Percentiles rank a stretch among this genome's conserved stretches.
Evolutionary conservation across 169 alveolate species (phyloP).

Genomic region (Eimeria mitis): DNA sequence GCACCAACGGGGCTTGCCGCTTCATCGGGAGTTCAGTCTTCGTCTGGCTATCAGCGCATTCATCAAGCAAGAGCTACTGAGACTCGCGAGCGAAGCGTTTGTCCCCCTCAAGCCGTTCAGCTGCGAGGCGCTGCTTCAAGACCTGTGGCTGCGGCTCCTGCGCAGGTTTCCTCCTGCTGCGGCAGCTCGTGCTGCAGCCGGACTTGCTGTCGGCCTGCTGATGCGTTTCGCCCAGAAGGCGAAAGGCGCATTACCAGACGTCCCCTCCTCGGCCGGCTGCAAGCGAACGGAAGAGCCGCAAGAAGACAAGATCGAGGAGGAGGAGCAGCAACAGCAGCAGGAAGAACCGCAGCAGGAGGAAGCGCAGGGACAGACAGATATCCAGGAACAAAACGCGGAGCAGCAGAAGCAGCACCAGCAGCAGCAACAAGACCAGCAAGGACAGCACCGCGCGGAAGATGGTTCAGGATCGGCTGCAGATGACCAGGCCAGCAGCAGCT

Average conservation of each 20-base stretch:
- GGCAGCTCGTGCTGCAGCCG: slow-evolving; percentile 71
- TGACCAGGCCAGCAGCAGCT: slow-evolving; percentile 15
- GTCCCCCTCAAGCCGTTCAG: slow-evolving; percentile 19
- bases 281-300: not conserved
- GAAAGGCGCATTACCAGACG: slow-evolving; percentile 37
- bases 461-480: not conserved
- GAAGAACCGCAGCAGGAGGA: not conserved
- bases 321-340: slow-evolving; percentile 7
- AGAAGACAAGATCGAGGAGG: not conserved
- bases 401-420: slow-evolving; percentile 15
- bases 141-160: slow-evolving; percentile 18
- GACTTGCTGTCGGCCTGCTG: slow-evolving; percentile 54
- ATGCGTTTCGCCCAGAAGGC: slow-evolving; percentile 69
- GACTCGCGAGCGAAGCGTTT: not conserved
- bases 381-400: not conserved
- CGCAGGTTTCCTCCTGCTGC: slow-evolving; percentile 48
- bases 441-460: not conserved
- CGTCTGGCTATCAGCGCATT: slow-evolving; percentile 52
- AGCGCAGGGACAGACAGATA: not conserved
- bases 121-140: slow-evolving; percentile 21
- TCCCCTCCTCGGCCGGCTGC: slow-evolving; percentile 36
- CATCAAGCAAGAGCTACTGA: slow-evolving; percentile 57
- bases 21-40: not conserved
- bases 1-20: not conserved
- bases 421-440: slow-evolving; percentile 6